These are phyloP conservation scores for Funneliformis mosseae DNA, from an alignment of 192 early-diverging fungal species.

Conservation along the genomic window DNA sequence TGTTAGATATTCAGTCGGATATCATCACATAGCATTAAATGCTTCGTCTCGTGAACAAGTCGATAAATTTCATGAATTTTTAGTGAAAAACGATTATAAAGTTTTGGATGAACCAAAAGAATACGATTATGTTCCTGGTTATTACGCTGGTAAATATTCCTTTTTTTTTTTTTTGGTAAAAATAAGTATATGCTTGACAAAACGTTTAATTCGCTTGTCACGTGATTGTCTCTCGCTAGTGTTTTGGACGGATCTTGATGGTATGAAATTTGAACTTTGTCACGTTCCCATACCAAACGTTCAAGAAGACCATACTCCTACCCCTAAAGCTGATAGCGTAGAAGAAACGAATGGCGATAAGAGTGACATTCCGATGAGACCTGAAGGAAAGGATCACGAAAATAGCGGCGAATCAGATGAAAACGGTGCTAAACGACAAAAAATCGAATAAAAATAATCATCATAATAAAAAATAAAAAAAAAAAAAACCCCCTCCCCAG, in stretches of 20 bases:
- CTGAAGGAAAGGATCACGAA: constrained; percentile 5
- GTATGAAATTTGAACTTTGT: constrained; percentile 14
- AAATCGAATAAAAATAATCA: background rate
- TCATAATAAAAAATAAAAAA: background rate
- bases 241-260: constrained; percentile 8
- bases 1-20: background rate
- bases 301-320: background rate
- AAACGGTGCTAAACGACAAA: background rate
- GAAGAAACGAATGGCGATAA: background rate
- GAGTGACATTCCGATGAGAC: background rate
- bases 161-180: background rate
- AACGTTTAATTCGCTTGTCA: background rate
- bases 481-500: too few species aligned
- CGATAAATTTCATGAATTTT: constrained; percentile 11
- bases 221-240: background rate
- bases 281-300: background rate
- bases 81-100: background rate
- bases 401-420: background rate
- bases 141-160: background rate
- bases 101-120: constrained; percentile 15
- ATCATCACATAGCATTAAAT: constrained; percentile 8
- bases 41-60: background rate
- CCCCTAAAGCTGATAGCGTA: background rate
- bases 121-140: constrained; percentile 6
- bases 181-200: background rate